Evolutionary conservation across 192 early-diverging fungal species (phyloP).

Genomic region (Coemansia sp.): DNA sequence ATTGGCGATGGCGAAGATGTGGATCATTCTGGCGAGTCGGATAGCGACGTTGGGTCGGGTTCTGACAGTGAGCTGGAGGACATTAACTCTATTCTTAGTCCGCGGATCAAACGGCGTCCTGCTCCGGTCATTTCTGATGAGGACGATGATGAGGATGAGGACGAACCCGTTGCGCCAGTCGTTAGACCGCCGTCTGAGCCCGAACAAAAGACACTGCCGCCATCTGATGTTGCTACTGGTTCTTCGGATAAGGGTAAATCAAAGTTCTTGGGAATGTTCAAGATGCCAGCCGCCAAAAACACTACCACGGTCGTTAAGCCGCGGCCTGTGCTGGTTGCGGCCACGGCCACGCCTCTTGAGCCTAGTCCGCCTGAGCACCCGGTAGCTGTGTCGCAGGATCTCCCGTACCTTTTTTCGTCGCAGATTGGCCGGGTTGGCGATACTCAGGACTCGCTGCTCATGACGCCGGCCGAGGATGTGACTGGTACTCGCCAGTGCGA

Average conservation of each 20-base stretch:
- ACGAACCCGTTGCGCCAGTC: background rate
- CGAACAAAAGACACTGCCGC: background rate
- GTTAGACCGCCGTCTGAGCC: background rate
- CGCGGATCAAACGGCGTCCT: conserved; percentile 4
- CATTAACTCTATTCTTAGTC: background rate
- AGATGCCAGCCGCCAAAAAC: conserved; percentile 29
- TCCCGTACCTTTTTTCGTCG: conserved; percentile 30
- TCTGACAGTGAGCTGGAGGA: conserved; percentile 8
- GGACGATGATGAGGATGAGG: conserved; percentile 14
- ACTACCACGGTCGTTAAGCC: background rate
- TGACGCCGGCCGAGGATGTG: conserved; percentile 35
- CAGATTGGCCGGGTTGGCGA: conserved; percentile 17
- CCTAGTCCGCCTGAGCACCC: background rate
- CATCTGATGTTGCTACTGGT: background rate
- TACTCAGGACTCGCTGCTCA: conserved; percentile 53
- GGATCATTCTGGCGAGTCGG: background rate
- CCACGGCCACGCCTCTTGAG: background rate
- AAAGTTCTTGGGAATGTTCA: conserved; percentile 52
- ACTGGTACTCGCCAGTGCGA: background rate
- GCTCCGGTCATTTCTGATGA: conserved; percentile 27
- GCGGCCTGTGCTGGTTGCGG: background rate
- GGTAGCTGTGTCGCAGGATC: conserved; percentile 29
- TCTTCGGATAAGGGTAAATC: conserved; percentile 16
- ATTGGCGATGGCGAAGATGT: background rate
- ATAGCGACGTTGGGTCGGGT: background rate